Percentiles rank a stretch among this genome's conserved stretches.
Evolutionary conservation across 1,139 yeast species (phyloP).

Genomic region (Taiozyma sp.): DNA sequence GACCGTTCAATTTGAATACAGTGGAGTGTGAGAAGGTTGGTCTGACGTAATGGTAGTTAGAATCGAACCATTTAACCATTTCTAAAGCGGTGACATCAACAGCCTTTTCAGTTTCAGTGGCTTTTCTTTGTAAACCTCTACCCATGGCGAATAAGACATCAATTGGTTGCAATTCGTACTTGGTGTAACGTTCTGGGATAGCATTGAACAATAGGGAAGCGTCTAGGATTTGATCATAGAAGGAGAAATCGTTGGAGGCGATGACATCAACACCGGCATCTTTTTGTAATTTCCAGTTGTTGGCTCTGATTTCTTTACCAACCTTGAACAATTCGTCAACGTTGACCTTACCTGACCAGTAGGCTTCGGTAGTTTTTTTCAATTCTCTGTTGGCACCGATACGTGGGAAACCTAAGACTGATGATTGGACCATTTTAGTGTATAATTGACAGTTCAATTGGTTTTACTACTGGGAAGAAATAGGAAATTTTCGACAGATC

Average conservation of each 20-base stretch:
- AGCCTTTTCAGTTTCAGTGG: conserved; percentile 80
- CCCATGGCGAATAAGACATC: conserved; percentile 99
- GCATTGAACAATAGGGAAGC: conserved; percentile 90
- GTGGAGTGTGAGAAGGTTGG: conserved; percentile 97
- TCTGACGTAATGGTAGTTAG: conserved; percentile 99
- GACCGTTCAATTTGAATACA: conserved; percentile 91
- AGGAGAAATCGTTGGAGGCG: conserved; percentile 97
- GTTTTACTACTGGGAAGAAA: neutral
- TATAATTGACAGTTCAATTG: neutral
- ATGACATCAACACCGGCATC: conserved; percentile 96
- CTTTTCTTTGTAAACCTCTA: conserved; percentile 98
- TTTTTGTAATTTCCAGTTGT: conserved; percentile 97
- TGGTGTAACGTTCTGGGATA: conserved; percentile 94
- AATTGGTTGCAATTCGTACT: conserved; percentile 82
- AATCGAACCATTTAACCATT: conserved; percentile 99
- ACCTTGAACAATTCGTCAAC: conserved; percentile 85
- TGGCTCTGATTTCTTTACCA: conserved; percentile 93
- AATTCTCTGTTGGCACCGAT: conserved; percentile 98
- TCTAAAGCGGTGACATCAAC: conserved; percentile 98
- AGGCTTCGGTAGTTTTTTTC: conserved; percentile 97
- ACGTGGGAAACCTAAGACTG: conserved; percentile 99
- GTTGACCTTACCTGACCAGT: conserved; percentile 93
- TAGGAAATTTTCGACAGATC: neutral
- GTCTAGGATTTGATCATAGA: conserved; percentile 95
- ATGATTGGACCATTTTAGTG: conserved; percentile 77